phyloP scores from a whole-genome alignment of 2,329 filamentous ascomycete genomes.

The Elsinoe australis region DNA sequence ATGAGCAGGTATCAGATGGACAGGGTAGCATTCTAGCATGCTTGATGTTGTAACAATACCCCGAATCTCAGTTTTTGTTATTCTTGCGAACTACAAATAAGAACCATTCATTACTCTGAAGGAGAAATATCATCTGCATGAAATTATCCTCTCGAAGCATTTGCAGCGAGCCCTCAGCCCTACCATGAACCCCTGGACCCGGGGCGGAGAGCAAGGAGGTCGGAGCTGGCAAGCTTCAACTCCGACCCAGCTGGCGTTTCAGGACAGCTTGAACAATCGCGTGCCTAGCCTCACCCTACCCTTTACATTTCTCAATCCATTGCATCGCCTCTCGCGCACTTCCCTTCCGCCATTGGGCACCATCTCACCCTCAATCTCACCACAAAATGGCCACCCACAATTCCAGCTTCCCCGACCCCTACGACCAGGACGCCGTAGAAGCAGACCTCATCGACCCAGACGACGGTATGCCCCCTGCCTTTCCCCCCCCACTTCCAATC shows the following conservation, averaged over 20 bases:
- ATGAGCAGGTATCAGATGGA: constrained; percentile 1
- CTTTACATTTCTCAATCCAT: not conserved
- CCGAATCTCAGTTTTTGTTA: no score
- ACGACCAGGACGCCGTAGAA: constrained; percentile 41
- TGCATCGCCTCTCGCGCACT: not conserved
- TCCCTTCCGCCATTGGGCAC: not conserved
- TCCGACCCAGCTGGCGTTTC: constrained; percentile 11
- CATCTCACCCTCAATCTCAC: not conserved
- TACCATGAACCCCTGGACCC: no score
- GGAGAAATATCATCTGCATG: no score
- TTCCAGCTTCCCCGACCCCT: constrained; percentile 27
- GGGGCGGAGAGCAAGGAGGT: no score
- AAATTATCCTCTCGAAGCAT: no score
- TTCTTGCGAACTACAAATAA: no score
- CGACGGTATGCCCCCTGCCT: constrained; percentile 35
- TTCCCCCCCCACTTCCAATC: not conserved
- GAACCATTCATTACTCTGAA: no score
- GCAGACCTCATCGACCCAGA: constrained; percentile 48
- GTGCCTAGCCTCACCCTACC: not conserved
- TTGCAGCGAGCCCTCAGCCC: no score
- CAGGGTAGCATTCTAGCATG: no score
- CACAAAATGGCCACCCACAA: constrained; percentile 10
- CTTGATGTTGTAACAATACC: constrained; percentile 6
- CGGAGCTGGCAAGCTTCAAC: constrained; percentile 10
- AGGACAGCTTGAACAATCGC: constrained; percentile 12